phyloP scores from a whole-genome alignment of 768 basidiomycete genomes.

The Lactarius psammicola region DNA sequence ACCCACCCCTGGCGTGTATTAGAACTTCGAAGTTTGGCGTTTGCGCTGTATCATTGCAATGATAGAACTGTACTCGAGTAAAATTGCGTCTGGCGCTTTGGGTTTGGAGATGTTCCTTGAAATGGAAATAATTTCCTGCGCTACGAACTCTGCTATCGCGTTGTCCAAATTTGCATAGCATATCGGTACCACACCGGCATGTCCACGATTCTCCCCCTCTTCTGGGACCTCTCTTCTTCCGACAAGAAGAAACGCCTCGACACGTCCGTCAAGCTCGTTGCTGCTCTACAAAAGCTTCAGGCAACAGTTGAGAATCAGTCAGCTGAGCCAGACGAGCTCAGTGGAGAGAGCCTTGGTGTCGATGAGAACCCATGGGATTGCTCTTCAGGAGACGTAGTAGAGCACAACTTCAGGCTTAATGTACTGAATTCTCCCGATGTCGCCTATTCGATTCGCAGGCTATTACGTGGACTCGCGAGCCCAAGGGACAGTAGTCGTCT shows the following conservation, averaged over 20 bases:
- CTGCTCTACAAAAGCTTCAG: conserved; percentile 84
- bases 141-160: neutral
- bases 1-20: neutral
- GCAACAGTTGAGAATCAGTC: conserved; percentile 51
- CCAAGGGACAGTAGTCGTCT: conserved; percentile 90
- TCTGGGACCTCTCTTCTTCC: conserved; percentile 88
- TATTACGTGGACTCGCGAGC: conserved; percentile 86
- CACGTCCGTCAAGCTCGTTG: conserved; percentile 81
- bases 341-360: conserved; percentile 28
- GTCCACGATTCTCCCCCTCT: conserved; percentile 87
- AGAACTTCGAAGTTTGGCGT: conserved; percentile 12
- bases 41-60: neutral
- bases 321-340: conserved; percentile 33
- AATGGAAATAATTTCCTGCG: conserved; percentile 8
- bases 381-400: conserved; percentile 44
- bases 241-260: conserved; percentile 77
- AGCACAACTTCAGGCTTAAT: conserved; percentile 54
- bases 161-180: neutral
- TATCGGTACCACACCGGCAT: conserved; percentile 38
- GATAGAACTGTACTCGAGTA: neutral
- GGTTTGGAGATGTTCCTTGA: neutral
- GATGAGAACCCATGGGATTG: conserved; percentile 30
- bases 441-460: conserved; percentile 83
- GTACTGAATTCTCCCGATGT: conserved; percentile 84
- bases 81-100: neutral